These are phyloP conservation scores for Fusarium sp. DNA, from an alignment of 2,329 filamentous ascomycete genomes.

Conservation along the genomic window DNA sequence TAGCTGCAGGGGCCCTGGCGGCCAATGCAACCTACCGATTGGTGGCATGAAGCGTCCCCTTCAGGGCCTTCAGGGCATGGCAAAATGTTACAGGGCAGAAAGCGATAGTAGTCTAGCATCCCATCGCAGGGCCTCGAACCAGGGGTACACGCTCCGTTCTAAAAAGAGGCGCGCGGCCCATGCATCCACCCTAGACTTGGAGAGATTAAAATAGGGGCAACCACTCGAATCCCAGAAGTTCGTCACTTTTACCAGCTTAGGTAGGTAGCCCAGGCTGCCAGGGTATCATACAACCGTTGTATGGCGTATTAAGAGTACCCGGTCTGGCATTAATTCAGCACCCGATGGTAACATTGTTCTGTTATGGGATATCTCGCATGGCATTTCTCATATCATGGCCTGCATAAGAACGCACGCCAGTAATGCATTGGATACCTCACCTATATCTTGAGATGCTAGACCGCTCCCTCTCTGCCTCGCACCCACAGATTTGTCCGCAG, in stretches of 20 bases:
- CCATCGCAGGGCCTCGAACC: conserved; percentile 17
- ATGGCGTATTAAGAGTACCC: neutral
- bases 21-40: conserved; percentile 40
- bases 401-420: conserved; percentile 24
- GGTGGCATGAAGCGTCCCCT: conserved; percentile 41
- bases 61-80: conserved; percentile 20
- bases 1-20: conserved; percentile 31
- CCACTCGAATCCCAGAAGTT: conserved; percentile 27
- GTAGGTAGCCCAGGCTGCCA: neutral
- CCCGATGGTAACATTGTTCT: neutral
- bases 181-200: conserved; percentile 26
- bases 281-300: neutral
- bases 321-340: neutral
- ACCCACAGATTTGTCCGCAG: neutral
- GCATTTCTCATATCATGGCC: conserved; percentile 1
- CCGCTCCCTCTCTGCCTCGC: conserved; percentile 11
- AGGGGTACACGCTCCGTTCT: conserved; percentile 23
- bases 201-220: conserved; percentile 41
- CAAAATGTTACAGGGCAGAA: conserved; percentile 27
- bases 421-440: conserved; percentile 33
- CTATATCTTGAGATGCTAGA: neutral
- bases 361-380: neutral
- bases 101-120: neutral
- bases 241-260: conserved; percentile 24
- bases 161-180: conserved; percentile 26